These are phyloP conservation scores for Toxoplasma gondii DNA, from an alignment of 169 alveolate genomes.

Conservation along the genomic window DNA sequence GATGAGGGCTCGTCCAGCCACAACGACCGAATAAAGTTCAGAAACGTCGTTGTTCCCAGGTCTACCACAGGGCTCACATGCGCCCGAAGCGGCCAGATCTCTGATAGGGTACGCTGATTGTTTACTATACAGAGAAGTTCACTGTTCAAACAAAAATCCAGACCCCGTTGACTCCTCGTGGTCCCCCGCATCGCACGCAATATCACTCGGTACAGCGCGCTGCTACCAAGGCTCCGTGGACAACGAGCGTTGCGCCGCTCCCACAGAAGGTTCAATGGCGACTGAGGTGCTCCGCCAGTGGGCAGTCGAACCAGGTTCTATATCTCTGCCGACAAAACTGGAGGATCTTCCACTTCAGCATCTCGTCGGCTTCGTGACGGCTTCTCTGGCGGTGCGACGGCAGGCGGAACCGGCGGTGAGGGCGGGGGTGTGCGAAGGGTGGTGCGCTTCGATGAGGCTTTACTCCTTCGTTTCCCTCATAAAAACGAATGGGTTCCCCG, in stretches of 20 bases:
- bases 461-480: neutral
- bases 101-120: too few species aligned
- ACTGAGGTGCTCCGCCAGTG: neutral
- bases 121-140: too few species aligned
- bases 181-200: too few species aligned
- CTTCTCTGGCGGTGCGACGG: neutral
- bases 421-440: neutral
- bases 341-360: neutral
- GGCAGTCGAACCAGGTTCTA: neutral
- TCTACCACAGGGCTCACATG: neutral
- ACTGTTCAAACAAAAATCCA: too few species aligned
- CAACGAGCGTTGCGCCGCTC: too few species aligned
- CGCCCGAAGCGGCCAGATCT: too few species aligned
- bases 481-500: neutral
- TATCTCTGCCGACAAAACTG: neutral
- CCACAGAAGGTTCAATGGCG: neutral
- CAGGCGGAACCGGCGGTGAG: neutral
- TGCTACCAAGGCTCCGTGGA: too few species aligned
- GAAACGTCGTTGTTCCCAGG: too few species aligned
- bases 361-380: neutral
- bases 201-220: too few species aligned
- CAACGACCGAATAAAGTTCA: too few species aligned
- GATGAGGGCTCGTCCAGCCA: too few species aligned
- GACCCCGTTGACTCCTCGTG: too few species aligned
- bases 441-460: neutral